A percentile compares a stretch with the other conserved stretches of the same genome.
phyloP scores from a whole-genome alignment of 2,329 filamentous ascomycete genomes.

The Fusarium coffeatum region DNA sequence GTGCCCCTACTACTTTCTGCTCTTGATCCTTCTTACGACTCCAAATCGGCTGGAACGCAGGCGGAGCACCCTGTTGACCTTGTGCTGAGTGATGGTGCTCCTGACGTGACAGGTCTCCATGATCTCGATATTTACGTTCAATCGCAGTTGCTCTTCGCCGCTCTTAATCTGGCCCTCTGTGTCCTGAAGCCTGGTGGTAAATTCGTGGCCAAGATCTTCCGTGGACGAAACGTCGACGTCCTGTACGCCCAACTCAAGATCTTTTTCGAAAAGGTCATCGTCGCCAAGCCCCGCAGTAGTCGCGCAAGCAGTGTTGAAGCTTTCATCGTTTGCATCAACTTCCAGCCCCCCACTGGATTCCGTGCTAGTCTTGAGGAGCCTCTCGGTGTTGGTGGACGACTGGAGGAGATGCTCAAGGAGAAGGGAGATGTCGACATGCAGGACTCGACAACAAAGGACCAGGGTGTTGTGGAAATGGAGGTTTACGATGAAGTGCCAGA shows the following conservation, averaged over 20 bases:
- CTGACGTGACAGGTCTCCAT: constrained; percentile 95
- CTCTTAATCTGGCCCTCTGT: constrained; percentile 91
- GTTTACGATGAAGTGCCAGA: constrained; percentile 59
- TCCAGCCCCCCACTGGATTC: constrained; percentile 81
- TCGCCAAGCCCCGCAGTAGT: constrained; percentile 93
- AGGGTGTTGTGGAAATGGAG: constrained; percentile 60
- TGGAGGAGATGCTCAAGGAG: constrained; percentile 63
- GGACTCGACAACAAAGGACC: constrained; percentile 48
- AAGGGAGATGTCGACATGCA: constrained; percentile 58
- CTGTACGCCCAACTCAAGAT: constrained; percentile 93
- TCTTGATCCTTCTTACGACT: constrained; percentile 77
- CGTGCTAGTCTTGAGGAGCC: constrained; percentile 80
- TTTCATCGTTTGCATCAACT: constrained; percentile 94
- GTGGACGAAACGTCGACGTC: constrained; percentile 93
- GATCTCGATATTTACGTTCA: constrained; percentile 99
- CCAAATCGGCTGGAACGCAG: constrained; percentile 55
- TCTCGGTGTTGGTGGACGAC: constrained; percentile 70
- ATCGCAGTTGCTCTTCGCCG: constrained; percentile 92
- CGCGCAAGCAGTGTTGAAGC: constrained; percentile 97
- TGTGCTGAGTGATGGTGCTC: constrained; percentile 93
- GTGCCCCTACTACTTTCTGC: constrained; percentile 89
- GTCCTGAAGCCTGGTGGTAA: constrained; percentile 93
- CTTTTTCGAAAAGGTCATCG: constrained; percentile 85
- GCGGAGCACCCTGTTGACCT: constrained; percentile 86
- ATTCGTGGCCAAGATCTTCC: constrained; percentile 98